These are phyloP conservation scores for Xylaria acuta DNA, from an alignment of 495 filamentous ascomycete species.

Conservation along the genomic window DNA sequence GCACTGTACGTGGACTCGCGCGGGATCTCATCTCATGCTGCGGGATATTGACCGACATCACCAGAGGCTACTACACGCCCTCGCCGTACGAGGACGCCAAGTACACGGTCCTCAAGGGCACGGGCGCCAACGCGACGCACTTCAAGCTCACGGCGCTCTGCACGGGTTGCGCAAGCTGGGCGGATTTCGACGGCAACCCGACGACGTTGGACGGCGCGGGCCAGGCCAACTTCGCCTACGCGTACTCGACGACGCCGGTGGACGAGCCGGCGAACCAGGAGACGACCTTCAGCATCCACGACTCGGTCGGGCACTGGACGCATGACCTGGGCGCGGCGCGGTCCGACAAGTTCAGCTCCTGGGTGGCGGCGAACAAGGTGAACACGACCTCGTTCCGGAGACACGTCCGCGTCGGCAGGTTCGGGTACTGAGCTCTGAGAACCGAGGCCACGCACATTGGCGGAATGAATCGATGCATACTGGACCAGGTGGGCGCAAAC, in stretches of 20 bases:
- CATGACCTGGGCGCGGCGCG: conserved; percentile 44
- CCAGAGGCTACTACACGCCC: conserved; percentile 55
- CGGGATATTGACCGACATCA: conserved; percentile 18
- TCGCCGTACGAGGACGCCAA: conserved; percentile 40
- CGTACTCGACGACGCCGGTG: conserved; percentile 44
- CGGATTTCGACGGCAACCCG: conserved; percentile 49
- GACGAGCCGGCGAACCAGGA: conserved; percentile 43
- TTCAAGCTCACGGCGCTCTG: conserved; percentile 53
- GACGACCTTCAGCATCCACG: conserved; percentile 52
- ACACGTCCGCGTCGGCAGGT: neutral
- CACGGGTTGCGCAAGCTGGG: conserved; percentile 52
- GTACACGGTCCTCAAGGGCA: conserved; percentile 52
- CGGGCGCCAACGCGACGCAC: conserved; percentile 53
- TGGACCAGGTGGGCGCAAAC: neutral
- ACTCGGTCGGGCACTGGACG: conserved; percentile 52
- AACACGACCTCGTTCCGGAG: conserved; percentile 5
- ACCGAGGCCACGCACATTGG: neutral
- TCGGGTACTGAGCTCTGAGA: conserved; percentile 1
- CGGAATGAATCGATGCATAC: neutral
- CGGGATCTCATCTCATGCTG: neutral
- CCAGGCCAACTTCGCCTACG: conserved; percentile 49
- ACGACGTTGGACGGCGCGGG: conserved; percentile 45
- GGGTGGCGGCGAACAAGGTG: conserved; percentile 38
- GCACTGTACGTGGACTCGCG: conserved; percentile 46
- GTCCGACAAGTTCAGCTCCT: conserved; percentile 38